Conservation (phyloP, 495 filamentous ascomycete species). For the Pyronema domesticum region DNA sequence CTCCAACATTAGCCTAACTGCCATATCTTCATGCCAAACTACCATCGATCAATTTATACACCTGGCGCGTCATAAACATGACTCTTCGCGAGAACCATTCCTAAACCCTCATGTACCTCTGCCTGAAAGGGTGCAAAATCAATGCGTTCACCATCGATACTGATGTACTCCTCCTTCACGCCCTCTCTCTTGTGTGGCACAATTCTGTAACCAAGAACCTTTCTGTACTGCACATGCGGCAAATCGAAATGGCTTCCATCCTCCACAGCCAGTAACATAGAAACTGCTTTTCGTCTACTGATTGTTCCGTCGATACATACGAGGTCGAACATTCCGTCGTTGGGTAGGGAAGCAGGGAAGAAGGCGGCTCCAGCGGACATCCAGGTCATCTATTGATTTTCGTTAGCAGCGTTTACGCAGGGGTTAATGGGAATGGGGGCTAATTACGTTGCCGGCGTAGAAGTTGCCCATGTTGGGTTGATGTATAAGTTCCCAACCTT, state of each 20-base stretch:
- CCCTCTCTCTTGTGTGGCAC: constrained; percentile 54
- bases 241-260: constrained; percentile 59
- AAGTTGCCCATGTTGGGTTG: constrained; percentile 74
- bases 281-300: constrained; percentile 40
- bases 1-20: no score
- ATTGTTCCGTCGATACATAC: constrained; percentile 65
- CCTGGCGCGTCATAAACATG: constrained; percentile 44
- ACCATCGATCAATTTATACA: constrained; percentile 15
- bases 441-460: constrained; percentile 64
- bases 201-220: constrained; percentile 67
- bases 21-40: no score
- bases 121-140: constrained; percentile 80
- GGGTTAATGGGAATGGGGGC: neutral
- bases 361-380: constrained; percentile 78
- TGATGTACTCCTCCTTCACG: constrained; percentile 42
- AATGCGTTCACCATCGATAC: constrained; percentile 78
- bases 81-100: constrained; percentile 60
- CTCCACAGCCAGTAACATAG: constrained; percentile 51
- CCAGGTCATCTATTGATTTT: constrained; percentile 48
- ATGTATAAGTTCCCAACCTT: constrained; percentile 53
- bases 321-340: constrained; percentile 74
- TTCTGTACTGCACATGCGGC: constrained; percentile 58
- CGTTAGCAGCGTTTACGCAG: constrained; percentile 3
- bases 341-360: constrained; percentile 69
- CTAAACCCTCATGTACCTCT: constrained; percentile 70